Evolutionary conservation across 2,329 filamentous ascomycete species (phyloP), one percentile per base, ranked within the genome.

Genomic region (Elsinoe ampelina): DNA sequence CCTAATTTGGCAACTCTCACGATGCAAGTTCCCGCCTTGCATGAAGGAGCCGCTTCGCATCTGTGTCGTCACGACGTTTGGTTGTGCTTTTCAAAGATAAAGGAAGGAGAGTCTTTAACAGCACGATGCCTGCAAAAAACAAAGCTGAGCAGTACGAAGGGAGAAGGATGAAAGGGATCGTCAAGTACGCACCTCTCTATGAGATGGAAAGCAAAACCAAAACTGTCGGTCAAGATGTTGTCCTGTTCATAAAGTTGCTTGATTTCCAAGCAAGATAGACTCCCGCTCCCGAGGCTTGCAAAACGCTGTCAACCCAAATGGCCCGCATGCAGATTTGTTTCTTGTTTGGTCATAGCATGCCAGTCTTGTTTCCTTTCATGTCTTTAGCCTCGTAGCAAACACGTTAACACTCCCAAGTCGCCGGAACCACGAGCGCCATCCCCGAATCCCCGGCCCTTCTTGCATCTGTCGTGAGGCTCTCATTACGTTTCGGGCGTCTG

Each of bases 401-500:
- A 15, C 34, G 48, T 34, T 26, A 52, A 52, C 34, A 15, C 34
- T 52, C n/a, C 34, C 48, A 39, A 39, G 13, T 38, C 35, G 19
- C 48, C 30, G 48, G 48, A 34, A 38, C 48, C 7, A 11, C 8
- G 48, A 12, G 26, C 32, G 26, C 48, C 32, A 36, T 52, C 34
- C 48, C 48, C 34, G 34, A 39, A 26, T 52, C 32, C 35, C 48
- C 48, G 48, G 22, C 48, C 48, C 48, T 52, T 52, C 32, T 52
- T 52, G 32, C 17, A 52, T 15, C 48, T 52, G 34, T 52, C 32
- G 48, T 52, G 48, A 52, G 34, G 48, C 48, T 38, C 32, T 39
- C 48, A 52, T 52, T 52, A 52, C 48, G 48, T 52, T 52, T 52
- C 38, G 34, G 48, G 48, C 48, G 48, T 39, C 32, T 39, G n/a